A percentile compares a stretch with the other conserved stretches of the same genome.
Conservation (phyloP, 805 yeast species). For the Metschnikowia cerradonensis region DNA sequence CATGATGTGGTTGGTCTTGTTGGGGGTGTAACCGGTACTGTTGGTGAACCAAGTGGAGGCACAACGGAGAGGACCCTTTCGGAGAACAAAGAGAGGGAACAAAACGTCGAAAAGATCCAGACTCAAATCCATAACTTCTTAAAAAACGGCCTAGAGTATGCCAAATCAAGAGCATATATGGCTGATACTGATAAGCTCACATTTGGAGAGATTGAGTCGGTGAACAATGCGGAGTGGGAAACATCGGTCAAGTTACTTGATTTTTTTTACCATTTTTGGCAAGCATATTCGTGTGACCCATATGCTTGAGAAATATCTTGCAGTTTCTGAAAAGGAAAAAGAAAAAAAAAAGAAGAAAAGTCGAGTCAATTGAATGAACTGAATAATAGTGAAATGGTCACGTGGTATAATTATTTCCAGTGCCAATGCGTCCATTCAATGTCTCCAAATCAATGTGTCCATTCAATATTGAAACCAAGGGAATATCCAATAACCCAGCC, state of each 20-base stretch:
- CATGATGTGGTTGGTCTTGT: slow-evolving; percentile 77
- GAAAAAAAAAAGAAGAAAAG: too few relatives aligned
- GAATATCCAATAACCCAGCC: too few relatives aligned
- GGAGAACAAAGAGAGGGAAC: slow-evolving; percentile 45
- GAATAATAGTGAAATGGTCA: too few relatives aligned
- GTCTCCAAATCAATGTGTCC: too few relatives aligned
- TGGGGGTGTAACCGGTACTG: slow-evolving; percentile 93
- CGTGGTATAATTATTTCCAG: too few relatives aligned
- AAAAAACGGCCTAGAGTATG: slow-evolving; percentile 57
- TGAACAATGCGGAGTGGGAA: slow-evolving; percentile 88
- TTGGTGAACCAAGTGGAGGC: slow-evolving; percentile 96
- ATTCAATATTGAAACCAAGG: too few relatives aligned
- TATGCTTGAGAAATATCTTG: slow-evolving; percentile 51
- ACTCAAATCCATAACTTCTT: slow-evolving; percentile 62
- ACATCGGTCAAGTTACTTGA: slow-evolving; percentile 66
- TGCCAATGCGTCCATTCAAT: too few relatives aligned
- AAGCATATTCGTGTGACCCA: slow-evolving; percentile 73
- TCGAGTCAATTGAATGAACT: too few relatives aligned
- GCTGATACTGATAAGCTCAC: slow-evolving; percentile 20
- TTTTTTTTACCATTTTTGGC: slow-evolving; percentile 72
- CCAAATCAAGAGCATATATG: slow-evolving; percentile 42
- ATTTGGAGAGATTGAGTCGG: slow-evolving; percentile 41
- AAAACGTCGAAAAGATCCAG: slow-evolving; percentile 58
- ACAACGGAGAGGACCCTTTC: slow-evolving; percentile 65
- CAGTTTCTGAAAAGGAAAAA: too few relatives aligned